A percentile compares a stretch with the other conserved stretches of the same genome.
Evolutionary conservation across 2,329 filamentous ascomycete species (phyloP).

Genomic region (Pseudogymnoascus sp.): DNA sequence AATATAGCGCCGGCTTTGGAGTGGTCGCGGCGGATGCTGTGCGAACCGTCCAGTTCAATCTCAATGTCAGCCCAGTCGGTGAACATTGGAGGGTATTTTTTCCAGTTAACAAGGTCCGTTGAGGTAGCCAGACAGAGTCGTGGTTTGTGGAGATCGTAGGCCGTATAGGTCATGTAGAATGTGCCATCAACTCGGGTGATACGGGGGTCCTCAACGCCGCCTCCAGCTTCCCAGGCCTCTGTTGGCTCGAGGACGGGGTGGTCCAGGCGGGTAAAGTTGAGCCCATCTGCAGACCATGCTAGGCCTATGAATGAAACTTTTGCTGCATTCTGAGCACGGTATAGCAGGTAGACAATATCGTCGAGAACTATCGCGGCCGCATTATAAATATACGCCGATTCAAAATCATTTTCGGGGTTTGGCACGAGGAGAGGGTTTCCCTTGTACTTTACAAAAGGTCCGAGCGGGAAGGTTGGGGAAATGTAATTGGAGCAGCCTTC

Average conservation of each 20-base stretch:
- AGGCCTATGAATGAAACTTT: slow-evolving; percentile 28
- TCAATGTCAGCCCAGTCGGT: slow-evolving; percentile 15
- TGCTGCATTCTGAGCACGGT: slow-evolving; percentile 29
- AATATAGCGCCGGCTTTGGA: slow-evolving; percentile 24
- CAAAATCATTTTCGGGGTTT: slow-evolving; percentile 18
- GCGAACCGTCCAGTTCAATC: slow-evolving; percentile 18
- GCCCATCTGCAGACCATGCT: slow-evolving; percentile 30
- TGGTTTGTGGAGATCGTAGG: slow-evolving; percentile 24
- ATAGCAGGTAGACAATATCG: slow-evolving; percentile 28
- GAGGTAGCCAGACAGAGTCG: slow-evolving; percentile 31
- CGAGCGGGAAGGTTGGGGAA: slow-evolving; percentile 13
- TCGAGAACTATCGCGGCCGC: slow-evolving; percentile 25
- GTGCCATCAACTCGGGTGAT: slow-evolving; percentile 29
- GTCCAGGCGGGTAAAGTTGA: slow-evolving; percentile 28
- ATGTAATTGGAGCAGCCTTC: slow-evolving; percentile 10
- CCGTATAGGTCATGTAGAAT: slow-evolving; percentile 33
- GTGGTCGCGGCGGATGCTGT: neutral
- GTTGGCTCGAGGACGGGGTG: slow-evolving; percentile 28
- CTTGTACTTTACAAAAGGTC: slow-evolving; percentile 13
- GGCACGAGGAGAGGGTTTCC: slow-evolving; percentile 14
- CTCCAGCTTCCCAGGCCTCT: slow-evolving; percentile 27
- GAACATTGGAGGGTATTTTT: slow-evolving; percentile 25
- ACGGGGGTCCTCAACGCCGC: slow-evolving; percentile 30
- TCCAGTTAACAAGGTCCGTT: slow-evolving; percentile 30
- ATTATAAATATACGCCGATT: slow-evolving; percentile 24